phyloP scores from a whole-genome alignment of 495 filamentous ascomycete species.

The Opeltia flavorubescens region DNA sequence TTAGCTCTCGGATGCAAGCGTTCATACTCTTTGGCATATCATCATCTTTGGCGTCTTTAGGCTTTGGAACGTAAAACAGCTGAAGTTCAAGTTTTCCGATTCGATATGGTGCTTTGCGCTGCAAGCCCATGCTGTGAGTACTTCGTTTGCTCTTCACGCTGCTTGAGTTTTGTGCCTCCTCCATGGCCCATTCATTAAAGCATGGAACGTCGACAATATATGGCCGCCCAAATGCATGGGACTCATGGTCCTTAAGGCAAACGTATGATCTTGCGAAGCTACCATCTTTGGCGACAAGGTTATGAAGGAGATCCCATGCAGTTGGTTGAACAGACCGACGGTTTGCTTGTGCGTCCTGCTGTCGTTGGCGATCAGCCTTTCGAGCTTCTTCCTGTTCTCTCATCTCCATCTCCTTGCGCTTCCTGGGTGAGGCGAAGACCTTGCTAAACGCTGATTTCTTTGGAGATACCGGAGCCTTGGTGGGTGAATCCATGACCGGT shows the following conservation, averaged over 20 bases:
- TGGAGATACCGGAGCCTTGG: conserved; percentile 37
- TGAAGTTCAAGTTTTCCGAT: conserved; percentile 89
- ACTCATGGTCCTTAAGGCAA: conserved; percentile 81
- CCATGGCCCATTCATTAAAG: conserved; percentile 96
- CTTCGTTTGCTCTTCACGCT: conserved; percentile 86
- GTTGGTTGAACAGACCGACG: conserved; percentile 36
- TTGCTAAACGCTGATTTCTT: conserved; percentile 80
- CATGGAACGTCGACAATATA: conserved; percentile 77
- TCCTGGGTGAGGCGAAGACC: conserved; percentile 86
- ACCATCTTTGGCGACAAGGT: conserved; percentile 75
- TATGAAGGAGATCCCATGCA: conserved; percentile 77
- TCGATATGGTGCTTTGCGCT: conserved; percentile 75
- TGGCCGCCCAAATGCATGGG: conserved; percentile 69
- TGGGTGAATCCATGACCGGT: conserved; percentile 35
- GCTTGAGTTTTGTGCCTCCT: conserved; percentile 50
- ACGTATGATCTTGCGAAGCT: conserved; percentile 90
- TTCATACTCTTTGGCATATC: conserved; percentile 99
- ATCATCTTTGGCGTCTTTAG: conserved; percentile 74
- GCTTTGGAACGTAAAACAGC: conserved; percentile 84
- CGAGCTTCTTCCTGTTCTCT: conserved; percentile 65
- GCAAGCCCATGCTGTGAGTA: conserved; percentile 37
- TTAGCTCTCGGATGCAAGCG: conserved; percentile 80
- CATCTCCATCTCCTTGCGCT: conserved; percentile 82
- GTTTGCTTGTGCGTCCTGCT: conserved; percentile 52
- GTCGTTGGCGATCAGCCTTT: conserved; percentile 40